Base-by-base conservation (phyloP, 2,329 filamentous ascomycete genomes). In the Leptographium lundbergii region DNA sequence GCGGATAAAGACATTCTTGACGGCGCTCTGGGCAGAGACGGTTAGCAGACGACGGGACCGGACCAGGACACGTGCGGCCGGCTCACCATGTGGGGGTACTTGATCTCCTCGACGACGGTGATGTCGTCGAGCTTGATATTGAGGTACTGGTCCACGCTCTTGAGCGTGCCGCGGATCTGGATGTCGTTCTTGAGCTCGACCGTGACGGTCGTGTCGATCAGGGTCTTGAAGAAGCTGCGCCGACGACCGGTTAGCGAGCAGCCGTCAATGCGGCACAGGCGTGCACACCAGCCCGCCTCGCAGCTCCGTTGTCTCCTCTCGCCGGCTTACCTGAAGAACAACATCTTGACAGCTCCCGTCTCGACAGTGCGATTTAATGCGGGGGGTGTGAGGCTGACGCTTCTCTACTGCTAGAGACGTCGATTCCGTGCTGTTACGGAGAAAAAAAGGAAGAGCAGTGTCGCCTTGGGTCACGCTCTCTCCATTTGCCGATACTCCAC, bases 181-280 rank as follows among this genome's bases (percentile, higher is more conserved):
- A 99, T 95, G 75, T 99, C 94, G 73, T 99, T 99, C 77, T 99
- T 99, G 72, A 99, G 88, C 78, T 99, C 94, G 71, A 99, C 91
- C 54, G 91, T 97, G 69, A 99, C 91, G 78, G 95, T 86, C 66
- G 94, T 88, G 78, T 96, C 94, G 72, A 96, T 95, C 69, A 97
- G 88, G 58, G 92, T 97, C 75, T 97, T 97, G 85, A 97, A 97
- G 79, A 96, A 97, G 77, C 89, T 94, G 53, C 19, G 4, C 13
- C 25, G 48, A 29, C 47, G 11, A 34, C 6, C 36, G 36, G 36
- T 39, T 13, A 39, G 36, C 36, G 3, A 34, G 6, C 2, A 11
- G 32, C 32, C 32, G 6, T 7, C 32, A 9, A 34, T 10, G 17
- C 42, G 42, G 42, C 19, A 7, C 42, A 45, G 42, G 9, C 36